These are phyloP conservation scores for Apophysomyces ossiformis DNA, from an alignment of 371 early-diverging fungal genomes.

Conservation along the genomic window DNA sequence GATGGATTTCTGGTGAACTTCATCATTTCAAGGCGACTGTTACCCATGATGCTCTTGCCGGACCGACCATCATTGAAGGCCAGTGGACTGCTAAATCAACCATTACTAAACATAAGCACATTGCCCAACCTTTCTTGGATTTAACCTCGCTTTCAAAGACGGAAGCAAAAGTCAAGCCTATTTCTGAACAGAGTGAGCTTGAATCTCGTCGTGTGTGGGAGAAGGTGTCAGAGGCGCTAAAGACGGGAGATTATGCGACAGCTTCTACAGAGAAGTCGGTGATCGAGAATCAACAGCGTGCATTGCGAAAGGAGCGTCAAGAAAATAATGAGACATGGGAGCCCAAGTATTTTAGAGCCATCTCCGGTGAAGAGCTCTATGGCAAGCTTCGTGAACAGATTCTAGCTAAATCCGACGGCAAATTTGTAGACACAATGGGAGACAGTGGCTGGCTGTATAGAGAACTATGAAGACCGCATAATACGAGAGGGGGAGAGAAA, in stretches of 20 bases:
- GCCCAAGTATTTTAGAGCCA: constrained; percentile 55
- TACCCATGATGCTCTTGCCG: constrained; percentile 37
- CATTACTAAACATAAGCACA: constrained; percentile 51
- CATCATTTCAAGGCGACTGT: constrained; percentile 79
- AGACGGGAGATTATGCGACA: constrained; percentile 63
- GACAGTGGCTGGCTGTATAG: constrained; percentile 45
- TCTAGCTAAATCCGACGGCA: constrained; percentile 42
- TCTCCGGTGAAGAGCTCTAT: constrained; percentile 50
- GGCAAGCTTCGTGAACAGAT: constrained; percentile 49
- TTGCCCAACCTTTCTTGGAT: constrained; percentile 63
- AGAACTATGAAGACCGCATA: constrained; percentile 16
- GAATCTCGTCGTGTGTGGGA: constrained; percentile 82
- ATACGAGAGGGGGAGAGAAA: neutral
- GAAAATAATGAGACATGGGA: constrained; percentile 63
- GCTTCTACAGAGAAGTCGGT: constrained; percentile 74
- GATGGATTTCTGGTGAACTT: constrained; percentile 83
- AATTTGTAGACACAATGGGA: constrained; percentile 57
- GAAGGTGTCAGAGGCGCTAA: constrained; percentile 71
- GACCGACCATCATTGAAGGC: constrained; percentile 58
- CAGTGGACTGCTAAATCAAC: constrained; percentile 72
- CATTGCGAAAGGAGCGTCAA: constrained; percentile 68
- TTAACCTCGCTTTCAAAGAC: constrained; percentile 51
- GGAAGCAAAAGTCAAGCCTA: constrained; percentile 50
- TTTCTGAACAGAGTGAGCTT: constrained; percentile 62
- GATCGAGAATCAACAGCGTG: constrained; percentile 78